These are phyloP conservation scores for Eutypa lata DNA, from an alignment of 2,329 filamentous ascomycete genomes.

Conservation along the genomic window DNA sequence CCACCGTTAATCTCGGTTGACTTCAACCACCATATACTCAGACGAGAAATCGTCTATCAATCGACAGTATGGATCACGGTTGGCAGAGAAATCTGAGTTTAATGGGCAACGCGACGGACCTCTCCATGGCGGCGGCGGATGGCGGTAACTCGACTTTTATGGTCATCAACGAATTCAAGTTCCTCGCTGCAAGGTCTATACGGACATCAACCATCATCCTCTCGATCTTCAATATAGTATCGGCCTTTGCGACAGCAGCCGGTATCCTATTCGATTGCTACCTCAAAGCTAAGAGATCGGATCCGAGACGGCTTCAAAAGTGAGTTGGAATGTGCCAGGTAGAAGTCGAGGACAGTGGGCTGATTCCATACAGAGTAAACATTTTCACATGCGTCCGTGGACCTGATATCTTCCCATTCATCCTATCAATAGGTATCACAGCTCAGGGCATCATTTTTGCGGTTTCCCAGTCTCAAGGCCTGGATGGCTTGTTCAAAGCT, in stretches of 20 bases:
- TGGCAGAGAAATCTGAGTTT: conserved; percentile 25
- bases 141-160: conserved; percentile 40
- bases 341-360: conserved; percentile 7
- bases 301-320: conserved; percentile 34
- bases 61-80: conserved; percentile 20
- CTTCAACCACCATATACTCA: conserved; percentile 11
- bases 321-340: conserved; percentile 34
- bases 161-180: conserved; percentile 49
- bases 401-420: conserved; percentile 51
- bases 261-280: conserved; percentile 59
- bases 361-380: conserved; percentile 22
- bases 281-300: conserved; percentile 37
- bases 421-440: conserved; percentile 55
- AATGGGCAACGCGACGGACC: conserved; percentile 16
- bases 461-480: conserved; percentile 52
- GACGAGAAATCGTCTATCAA: conserved; percentile 9
- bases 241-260: conserved; percentile 52
- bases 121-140: conserved; percentile 25
- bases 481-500: conserved; percentile 46
- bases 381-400: conserved; percentile 42
- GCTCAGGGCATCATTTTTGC: conserved; percentile 58
- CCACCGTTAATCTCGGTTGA: conserved; percentile 24
- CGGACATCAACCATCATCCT: conserved; percentile 61
- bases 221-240: conserved; percentile 58
- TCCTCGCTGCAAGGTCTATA: conserved; percentile 53